Base-by-base conservation (phyloP, 805 yeast genomes). In the Sporopachydermia lactativora region DNA sequence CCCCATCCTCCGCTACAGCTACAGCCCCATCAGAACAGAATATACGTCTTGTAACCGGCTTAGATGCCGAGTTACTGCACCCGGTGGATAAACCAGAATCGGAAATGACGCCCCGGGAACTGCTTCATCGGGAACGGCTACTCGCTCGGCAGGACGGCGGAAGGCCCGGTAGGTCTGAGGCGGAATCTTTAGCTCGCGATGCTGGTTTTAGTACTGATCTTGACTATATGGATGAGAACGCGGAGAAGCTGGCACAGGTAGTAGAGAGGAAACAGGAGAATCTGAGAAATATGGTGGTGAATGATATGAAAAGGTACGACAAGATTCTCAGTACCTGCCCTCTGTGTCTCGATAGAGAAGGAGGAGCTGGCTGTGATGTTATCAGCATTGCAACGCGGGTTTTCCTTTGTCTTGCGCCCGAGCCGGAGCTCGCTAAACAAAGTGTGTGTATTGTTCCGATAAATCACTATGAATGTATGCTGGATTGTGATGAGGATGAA, bases 221-320 rank as follows among this genome's bases (percentile, higher is more conserved):
- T 36, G 73, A 69, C 35, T 59, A 61, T 35, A 62, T 65, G 39
- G 70, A 65, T 40, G 71, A 66, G 4, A 57, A 59, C 35, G 63
- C 70, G 1, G 52, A 53, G 0, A 52, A 51, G 34, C 52, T 68
- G 5, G 65, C 73, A 0, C 41, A 47, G 14, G 43, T 59, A 14
- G 46, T 57, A 6, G 47, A 52, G 15, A 47, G 49, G 14, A 58
- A 56, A 5, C 52, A 54, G 17, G 45, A 59, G 5, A 56, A 62
- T 38, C 44, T 59, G 35, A 48, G 46, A 19, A 54, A 50, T 39
- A 54, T 51, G 36, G 54, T 55, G 15, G 46, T 59, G 13, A 48
- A 48, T 3, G 44, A 49, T 18, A 52, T 59, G 4, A 49, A 47
- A 19, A 52, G 49, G 39, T 39, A 63, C 36, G 46, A 58, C 2